Base-by-base conservation (phyloP, 345 rosid species). In the Microthlaspi erraticum region DNA sequence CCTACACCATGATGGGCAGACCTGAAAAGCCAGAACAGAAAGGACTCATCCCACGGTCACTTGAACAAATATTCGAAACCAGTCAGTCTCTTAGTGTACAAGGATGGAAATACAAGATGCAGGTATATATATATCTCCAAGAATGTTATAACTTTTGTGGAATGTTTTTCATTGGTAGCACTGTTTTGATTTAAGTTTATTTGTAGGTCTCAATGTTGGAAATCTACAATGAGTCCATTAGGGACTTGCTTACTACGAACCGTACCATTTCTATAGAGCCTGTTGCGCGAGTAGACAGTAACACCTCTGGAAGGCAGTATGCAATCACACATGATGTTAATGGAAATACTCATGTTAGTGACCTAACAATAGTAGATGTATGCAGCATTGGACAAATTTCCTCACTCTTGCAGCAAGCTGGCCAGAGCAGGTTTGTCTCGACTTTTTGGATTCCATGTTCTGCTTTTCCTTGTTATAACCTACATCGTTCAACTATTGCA, bases 1-100 rank as follows among this genome's bases (percentile, higher is more conserved):
- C 98, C 2, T 92, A 92, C 68, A 92, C 98, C 13, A 92, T 92
- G 98, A 86, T 92, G 96, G 98, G 98, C 38, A 88, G 83, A 78
- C 90, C 94, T 26, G 89, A 85, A 66, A 73, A 80, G 16, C 51
- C 74, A 19, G 88, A 85, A 13, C 85, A 84, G 68, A 88, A 86
- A 77, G 98, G 98, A n/a, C 55, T 92, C 63, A 92, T 92, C 45
- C 98, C 98, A 0, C 94, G 94, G 32, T 92, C 94, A 8, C 76
- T 92, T 13, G 96, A 92, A 64, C 96, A 92, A 50, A 86, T 92
- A 58, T 89, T 92, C 77, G 82, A 86, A 77, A 74, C 77, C 16
- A 89, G 94, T 41, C 96, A 89, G 66, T 48, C 80, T 11, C 92
- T 92, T 34, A 44, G 66, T 39, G 84, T 85, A 45, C 93, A 86